Conservation (phyloP, 176 grass and related monocot species). For the Triticum timopheevii region DNA sequence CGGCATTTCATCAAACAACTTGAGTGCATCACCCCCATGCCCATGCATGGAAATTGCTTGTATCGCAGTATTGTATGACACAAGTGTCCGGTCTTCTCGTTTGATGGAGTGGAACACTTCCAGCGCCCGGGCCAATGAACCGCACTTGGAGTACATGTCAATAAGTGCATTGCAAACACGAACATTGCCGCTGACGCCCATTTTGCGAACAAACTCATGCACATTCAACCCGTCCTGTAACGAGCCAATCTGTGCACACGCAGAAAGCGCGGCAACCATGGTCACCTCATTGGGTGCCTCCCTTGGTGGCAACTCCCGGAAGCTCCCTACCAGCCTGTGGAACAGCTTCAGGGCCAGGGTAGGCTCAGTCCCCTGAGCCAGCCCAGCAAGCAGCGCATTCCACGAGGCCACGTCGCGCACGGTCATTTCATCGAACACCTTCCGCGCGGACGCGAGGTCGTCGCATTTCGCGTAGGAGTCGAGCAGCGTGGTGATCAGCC, state of each 20-base stretch:
- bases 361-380: constrained; percentile 55
- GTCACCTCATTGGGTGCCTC: constrained; percentile 66
- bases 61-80: constrained; percentile 75
- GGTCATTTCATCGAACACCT: constrained; percentile 75
- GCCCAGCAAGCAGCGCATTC: constrained; percentile 69
- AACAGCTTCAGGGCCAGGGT: constrained; percentile 59
- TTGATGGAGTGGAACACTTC: constrained; percentile 56
- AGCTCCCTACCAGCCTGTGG: constrained; percentile 42
- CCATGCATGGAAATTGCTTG: constrained; percentile 72
- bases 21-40: constrained; percentile 50
- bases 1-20: constrained; percentile 77
- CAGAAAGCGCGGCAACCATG: constrained; percentile 60
- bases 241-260: constrained; percentile 60
- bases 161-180: constrained; percentile 62
- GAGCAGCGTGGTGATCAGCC: constrained; percentile 66
- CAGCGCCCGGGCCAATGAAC: constrained; percentile 49
- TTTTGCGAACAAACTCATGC: constrained; percentile 49
- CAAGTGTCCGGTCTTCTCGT: constrained; percentile 44
- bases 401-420: constrained; percentile 70
- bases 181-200: constrained; percentile 36
- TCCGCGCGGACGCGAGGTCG: constrained; percentile 35
- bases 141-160: constrained; percentile 94
- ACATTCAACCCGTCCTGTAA: constrained; percentile 40
- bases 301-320: constrained; percentile 30
- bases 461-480: constrained; percentile 67